Base-by-base conservation (phyloP, 2,329 filamentous ascomycete genomes). In the Sclerotinia glacialis region DNA sequence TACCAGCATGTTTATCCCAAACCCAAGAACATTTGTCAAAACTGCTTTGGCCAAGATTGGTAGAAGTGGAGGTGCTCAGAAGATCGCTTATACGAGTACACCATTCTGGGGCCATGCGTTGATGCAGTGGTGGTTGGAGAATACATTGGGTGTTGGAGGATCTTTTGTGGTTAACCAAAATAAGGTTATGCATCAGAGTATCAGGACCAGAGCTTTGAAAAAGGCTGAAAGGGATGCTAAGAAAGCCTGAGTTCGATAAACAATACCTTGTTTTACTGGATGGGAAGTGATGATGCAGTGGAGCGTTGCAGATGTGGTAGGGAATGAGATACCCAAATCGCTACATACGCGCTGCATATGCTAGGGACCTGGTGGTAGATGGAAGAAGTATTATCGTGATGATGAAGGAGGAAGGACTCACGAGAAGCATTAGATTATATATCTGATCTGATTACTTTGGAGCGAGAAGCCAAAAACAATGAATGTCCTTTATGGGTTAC, bases 101-200 rank as follows among this genome's bases (percentile, higher is more conserved):
- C 96, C 95, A 0, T 97, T 89, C 82, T 98, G 93, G 93, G 90
- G 86, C 71, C 95, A 99, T 78, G 92, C 89, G 0, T 76, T 96
- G 64, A 90, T 97, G 87, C 89, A 94, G 71, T 97, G 91, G 89
- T 86, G 86, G 66, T 81, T 97, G 64, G 82, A 83, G 66, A 83
- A 81, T 42, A 81, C 89, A 61, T 77, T 85, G 47, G 88, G 87
- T 0, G 79, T 85, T 52, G 85, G 85, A 77, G 85, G 81, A 72
- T 77, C 78, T 37, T 76, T 84, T 46, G 81, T 88, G n/a, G 78
- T 90, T 55, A 79, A 80, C 16, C 79, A 85, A 73, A 92, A 91
- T 75, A 83, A 80, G 77, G 79, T 77, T 44, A 89, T 91, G 85
- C 89, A 92, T 75, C 83, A 86, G 76, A 80, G 80, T 62, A 91